Evolutionary conservation across 2,329 filamentous ascomycete species (phyloP).

Genomic region (Celoporthe dispersa): DNA sequence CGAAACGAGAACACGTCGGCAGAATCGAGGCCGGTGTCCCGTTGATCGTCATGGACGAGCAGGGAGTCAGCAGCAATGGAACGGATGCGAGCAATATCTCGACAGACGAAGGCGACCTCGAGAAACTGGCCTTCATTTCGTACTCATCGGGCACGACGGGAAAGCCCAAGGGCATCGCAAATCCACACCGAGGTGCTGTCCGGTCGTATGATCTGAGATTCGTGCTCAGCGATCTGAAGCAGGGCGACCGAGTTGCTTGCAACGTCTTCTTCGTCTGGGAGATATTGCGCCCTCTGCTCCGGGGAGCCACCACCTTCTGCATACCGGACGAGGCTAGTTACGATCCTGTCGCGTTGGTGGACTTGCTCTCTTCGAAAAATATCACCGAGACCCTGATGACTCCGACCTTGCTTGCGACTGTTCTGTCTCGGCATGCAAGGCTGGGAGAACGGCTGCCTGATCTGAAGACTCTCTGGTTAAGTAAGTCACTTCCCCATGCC

Average conservation of each 20-base stretch:
- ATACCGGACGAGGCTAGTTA: slow-evolving; percentile 79
- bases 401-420: slow-evolving; percentile 75
- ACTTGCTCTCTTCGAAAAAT: slow-evolving; percentile 66
- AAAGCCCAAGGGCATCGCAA: slow-evolving; percentile 81
- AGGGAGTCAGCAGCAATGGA: slow-evolving; percentile 36
- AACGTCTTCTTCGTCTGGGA: slow-evolving; percentile 91
- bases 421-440: slow-evolving; percentile 70
- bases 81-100: slow-evolving; percentile 42
- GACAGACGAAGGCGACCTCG: slow-evolving; percentile 67
- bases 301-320: slow-evolving; percentile 76
- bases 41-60: slow-evolving; percentile 66
- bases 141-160: slow-evolving; percentile 81
- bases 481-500: background rate
- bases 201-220: slow-evolving; percentile 77
- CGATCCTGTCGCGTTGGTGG: slow-evolving; percentile 74
- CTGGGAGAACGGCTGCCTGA: slow-evolving; percentile 67
- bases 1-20: slow-evolving; percentile 64
- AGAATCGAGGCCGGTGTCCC: slow-evolving; percentile 68
- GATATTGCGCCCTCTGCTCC: slow-evolving; percentile 74
- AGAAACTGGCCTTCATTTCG: slow-evolving; percentile 77
- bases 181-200: slow-evolving; percentile 75
- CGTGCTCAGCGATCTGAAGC: slow-evolving; percentile 67
- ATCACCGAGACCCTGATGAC: slow-evolving; percentile 86
- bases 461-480: slow-evolving; percentile 72
- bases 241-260: slow-evolving; percentile 80